Conservation (phyloP, 345 rosid genomes). For the Citrus mangshanensis region DNA sequence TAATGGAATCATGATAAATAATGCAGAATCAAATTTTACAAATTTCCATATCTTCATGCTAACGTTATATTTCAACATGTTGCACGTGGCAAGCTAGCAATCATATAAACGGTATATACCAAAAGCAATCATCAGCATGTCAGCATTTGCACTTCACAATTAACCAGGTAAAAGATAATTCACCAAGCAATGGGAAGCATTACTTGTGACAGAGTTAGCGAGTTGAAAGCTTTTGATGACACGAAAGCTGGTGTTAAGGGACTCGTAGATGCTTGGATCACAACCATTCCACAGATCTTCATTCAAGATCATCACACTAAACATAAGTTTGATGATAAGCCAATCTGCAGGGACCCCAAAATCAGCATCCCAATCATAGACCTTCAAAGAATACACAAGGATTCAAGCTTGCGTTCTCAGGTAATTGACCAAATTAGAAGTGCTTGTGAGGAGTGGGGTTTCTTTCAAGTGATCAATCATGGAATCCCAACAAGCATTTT, state of each 20-base stretch:
- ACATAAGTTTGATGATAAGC: neutral
- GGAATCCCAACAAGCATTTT: slow-evolving; percentile 12
- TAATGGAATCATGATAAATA: too few relatives aligned
- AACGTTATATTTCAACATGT: too few relatives aligned
- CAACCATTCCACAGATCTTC: neutral
- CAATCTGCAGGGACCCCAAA: neutral
- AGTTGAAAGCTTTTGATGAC: neutral
- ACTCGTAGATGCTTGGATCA: neutral
- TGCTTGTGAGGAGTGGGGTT: slow-evolving; percentile 14
- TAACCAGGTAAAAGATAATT: neutral
- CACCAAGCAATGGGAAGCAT: neutral
- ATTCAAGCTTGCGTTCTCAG: neutral
- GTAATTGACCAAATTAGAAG: neutral
- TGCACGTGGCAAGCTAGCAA: too few relatives aligned
- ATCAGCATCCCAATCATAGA: slow-evolving; percentile 10
- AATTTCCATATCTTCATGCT: too few relatives aligned
- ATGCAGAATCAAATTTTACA: too few relatives aligned
- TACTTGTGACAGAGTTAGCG: neutral
- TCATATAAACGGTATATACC: too few relatives aligned
- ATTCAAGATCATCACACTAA: neutral
- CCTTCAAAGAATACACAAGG: neutral
- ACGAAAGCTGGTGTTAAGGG: neutral
- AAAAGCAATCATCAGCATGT: too few relatives aligned
- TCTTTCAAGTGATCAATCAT: slow-evolving; percentile 22
- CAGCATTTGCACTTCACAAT: too few relatives aligned